Conservation (phyloP, 805 yeast species). For the Kluyveromyces siamensis region DNA sequence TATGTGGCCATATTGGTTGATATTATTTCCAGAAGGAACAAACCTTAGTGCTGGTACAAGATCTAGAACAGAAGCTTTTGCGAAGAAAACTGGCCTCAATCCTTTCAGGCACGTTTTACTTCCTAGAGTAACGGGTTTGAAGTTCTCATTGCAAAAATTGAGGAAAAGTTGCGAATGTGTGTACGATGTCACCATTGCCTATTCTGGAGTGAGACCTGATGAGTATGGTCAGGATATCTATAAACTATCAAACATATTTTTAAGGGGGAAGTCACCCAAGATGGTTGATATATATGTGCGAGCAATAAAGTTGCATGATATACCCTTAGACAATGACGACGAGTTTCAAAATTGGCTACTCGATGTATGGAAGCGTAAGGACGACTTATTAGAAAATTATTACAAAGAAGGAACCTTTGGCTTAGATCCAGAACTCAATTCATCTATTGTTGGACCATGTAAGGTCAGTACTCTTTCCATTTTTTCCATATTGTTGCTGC, state of each 20-base stretch:
- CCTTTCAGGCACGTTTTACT: conserved; percentile 56
- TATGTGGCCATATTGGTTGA: conserved; percentile 53
- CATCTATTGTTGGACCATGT: conserved; percentile 16
- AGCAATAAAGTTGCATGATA: conserved; percentile 46
- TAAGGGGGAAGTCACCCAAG: conserved; percentile 66
- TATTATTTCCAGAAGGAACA: conserved; percentile 93
- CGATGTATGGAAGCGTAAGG: conserved; percentile 71
- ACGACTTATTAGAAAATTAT: conserved; percentile 54
- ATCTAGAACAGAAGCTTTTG: conserved; percentile 46
- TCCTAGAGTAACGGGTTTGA: conserved; percentile 80
- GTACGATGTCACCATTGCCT: conserved; percentile 79
- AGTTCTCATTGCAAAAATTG: conserved; percentile 52
- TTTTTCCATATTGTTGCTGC: conserved; percentile 10
- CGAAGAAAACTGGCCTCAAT: conserved; percentile 40
- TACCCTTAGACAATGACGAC: conserved; percentile 48
- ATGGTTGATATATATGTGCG: conserved; percentile 57
- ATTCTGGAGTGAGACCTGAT: conserved; percentile 53
- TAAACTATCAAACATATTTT: conserved; percentile 52
- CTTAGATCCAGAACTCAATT: conserved; percentile 10
- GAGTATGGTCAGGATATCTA: conserved; percentile 74
- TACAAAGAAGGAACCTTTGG: conserved; percentile 47
- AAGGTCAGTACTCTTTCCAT: conserved; percentile 14
- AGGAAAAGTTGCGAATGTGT: conserved; percentile 44
- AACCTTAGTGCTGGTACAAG: conserved; percentile 64
- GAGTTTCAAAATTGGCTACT: conserved; percentile 73